Evolutionary conservation across 345 rosid genomes (phyloP).

Genomic region (Leavenworthia alabamica): DNA sequence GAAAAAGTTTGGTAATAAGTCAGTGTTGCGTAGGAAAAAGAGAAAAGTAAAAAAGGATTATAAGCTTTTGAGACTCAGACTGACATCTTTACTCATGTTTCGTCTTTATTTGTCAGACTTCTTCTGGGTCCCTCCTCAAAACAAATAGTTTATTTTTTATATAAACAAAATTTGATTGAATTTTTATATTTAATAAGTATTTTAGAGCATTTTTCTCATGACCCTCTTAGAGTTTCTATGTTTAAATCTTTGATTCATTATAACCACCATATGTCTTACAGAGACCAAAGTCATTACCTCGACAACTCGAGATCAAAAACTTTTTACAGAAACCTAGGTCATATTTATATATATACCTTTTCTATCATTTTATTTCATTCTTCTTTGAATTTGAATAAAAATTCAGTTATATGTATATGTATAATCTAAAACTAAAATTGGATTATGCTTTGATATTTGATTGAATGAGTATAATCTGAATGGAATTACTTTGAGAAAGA

Average conservation of each 20-base stretch:
- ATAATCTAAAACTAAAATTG: neutral
- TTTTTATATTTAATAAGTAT: neutral
- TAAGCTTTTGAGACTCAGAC: constrained; percentile 1
- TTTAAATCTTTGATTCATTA: too few species aligned
- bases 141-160: too few species aligned
- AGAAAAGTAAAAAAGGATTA: neutral
- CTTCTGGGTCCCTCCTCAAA: neutral
- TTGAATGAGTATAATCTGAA: neutral
- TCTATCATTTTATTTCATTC: neutral
- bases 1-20: constrained; percentile 1
- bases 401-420: too few species aligned
- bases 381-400: neutral
- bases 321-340: neutral
- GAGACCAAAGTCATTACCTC: too few species aligned
- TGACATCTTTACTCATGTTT: neutral
- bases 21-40: constrained; percentile 9
- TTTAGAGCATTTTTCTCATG: too few species aligned
- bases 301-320: too few species aligned
- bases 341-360: too few species aligned
- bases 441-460: neutral
- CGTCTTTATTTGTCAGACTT: neutral
- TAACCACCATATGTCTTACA: too few species aligned
- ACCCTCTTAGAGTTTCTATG: too few species aligned
- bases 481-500: neutral
- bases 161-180: neutral